These are phyloP conservation scores for Lenzites betulinus DNA, from an alignment of 768 basidiomycete species.

Conservation along the genomic window DNA sequence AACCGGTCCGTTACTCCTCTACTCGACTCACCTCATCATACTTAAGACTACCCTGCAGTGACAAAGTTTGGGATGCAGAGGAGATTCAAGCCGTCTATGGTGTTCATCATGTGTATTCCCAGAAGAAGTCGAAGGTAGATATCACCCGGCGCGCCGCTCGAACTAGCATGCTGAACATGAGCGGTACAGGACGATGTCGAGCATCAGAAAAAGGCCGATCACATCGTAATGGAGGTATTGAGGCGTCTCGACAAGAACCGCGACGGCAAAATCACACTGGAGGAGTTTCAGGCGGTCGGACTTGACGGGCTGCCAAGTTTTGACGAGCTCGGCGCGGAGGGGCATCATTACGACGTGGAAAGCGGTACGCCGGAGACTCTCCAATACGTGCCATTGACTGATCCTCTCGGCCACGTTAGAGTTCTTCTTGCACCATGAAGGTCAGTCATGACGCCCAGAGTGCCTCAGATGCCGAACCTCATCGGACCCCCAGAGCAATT, in stretches of 20 bases:
- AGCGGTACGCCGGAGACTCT: constrained; percentile 58
- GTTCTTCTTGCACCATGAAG: constrained; percentile 98
- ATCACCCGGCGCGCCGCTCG: background rate
- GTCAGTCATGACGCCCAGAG: constrained; percentile 36
- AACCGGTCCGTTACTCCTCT: constrained; percentile 54
- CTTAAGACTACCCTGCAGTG: background rate
- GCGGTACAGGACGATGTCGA: constrained; percentile 64
- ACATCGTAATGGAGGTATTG: constrained; percentile 74
- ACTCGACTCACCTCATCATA: background rate
- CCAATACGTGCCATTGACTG: background rate
- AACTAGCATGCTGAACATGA: background rate
- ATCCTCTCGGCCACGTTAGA: constrained; percentile 44
- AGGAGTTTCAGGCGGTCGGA: constrained; percentile 75
- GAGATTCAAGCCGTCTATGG: constrained; percentile 98
- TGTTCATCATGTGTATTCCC: constrained; percentile 88
- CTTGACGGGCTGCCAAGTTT: constrained; percentile 81
- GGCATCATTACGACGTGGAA: constrained; percentile 91
- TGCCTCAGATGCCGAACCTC: background rate
- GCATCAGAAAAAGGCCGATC: constrained; percentile 79
- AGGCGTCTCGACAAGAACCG: constrained; percentile 68
- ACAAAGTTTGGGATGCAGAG: constrained; percentile 64
- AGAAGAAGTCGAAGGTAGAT: constrained; percentile 72
- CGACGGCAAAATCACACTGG: constrained; percentile 68
- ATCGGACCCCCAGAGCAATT: constrained; percentile 61
- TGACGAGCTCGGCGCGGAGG: constrained; percentile 81